Base-by-base conservation (phyloP, 2,329 filamentous ascomycete genomes). In the Aspergillus costaricaensis region DNA sequence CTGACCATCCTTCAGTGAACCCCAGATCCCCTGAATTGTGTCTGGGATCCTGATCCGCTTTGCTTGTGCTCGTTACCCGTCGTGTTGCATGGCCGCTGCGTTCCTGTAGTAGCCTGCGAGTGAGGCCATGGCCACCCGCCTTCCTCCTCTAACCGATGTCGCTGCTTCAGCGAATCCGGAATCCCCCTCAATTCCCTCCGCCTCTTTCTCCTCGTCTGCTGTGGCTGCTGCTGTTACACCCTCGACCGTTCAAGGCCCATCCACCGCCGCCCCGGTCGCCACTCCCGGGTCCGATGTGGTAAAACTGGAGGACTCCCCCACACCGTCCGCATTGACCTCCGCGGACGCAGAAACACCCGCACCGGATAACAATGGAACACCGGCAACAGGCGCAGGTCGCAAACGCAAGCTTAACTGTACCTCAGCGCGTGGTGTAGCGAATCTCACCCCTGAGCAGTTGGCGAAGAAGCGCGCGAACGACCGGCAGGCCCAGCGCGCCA, bases 401-500 rank as follows among this genome's bases (percentile, higher is more conserved):
- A 79, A 78, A 67, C 77, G 79, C 69, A 82, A 80, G 67, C 65
- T 77, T 57, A 72, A 73, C 43, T 76, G 69, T 59, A 65, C 74
- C 23, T 75, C 76, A 49, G 80, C 89, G 61, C 86, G 92, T 67
- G 92, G 91, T 65, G 92, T 96, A 58, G 91, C 92, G 65, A 94
- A 91, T 70, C 83, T 96, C 72, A 96, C 91, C 10, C 90, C 92
- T 5, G 90, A 93, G 63, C 93, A 96, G 77, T 85, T 96, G 61
- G 91, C 90, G 30, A 90, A 92, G 76, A 97, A 96, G 81, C 85
- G 93, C 65, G 91, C 91, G 70, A 96, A 96, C 84, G 91, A 96
- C 74, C 88, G 91, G 60, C 91, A 96, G 75, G 92, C 91, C 30
- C 91, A 96, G 74, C 85, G 91, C 52, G 91, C 91, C 41, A 95